A percentile compares a stretch with the other conserved stretches of the same genome.
Evolutionary conservation across 1,284 basidiomycete species (phyloP).

Genomic region (Tremellales sp.): DNA sequence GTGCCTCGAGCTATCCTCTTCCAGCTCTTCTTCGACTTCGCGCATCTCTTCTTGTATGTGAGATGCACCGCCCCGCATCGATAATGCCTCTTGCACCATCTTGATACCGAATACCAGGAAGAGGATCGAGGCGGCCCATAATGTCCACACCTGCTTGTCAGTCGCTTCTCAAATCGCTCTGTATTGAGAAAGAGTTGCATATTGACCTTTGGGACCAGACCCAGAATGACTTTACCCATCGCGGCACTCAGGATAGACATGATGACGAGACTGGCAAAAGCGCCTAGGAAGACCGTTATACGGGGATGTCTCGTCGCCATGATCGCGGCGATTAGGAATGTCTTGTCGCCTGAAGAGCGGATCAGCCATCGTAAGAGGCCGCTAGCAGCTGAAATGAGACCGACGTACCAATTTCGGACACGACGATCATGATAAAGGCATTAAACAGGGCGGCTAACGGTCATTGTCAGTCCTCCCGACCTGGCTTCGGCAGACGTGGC

Average conservation of each 20-base stretch:
- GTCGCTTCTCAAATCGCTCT: too few relatives aligned
- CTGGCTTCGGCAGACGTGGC: too few relatives aligned
- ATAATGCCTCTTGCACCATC: slow-evolving; percentile 74
- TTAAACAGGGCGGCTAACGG: slow-evolving; percentile 60
- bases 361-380: background rate
- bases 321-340: slow-evolving; percentile 94
- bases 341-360: slow-evolving; percentile 75
- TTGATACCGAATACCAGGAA: slow-evolving; percentile 83
- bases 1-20: slow-evolving; percentile 43
- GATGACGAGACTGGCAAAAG: slow-evolving; percentile 78
- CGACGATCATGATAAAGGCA: slow-evolving; percentile 80
- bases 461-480: background rate
- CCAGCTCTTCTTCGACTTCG: slow-evolving; percentile 83
- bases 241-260: slow-evolving; percentile 90
- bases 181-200: background rate
- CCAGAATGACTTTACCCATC: slow-evolving; percentile 78
- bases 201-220: slow-evolving; percentile 65
- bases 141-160: slow-evolving; percentile 35
- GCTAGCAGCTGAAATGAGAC: background rate
- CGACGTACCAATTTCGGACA: slow-evolving; percentile 65
- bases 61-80: slow-evolving; percentile 64
- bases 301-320: slow-evolving; percentile 92
- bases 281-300: slow-evolving; percentile 79
- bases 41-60: slow-evolving; percentile 83
- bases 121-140: slow-evolving; percentile 63